phyloP scores from a whole-genome alignment of 371 early-diverging fungal genomes.

The Nematocida displodere region DNA sequence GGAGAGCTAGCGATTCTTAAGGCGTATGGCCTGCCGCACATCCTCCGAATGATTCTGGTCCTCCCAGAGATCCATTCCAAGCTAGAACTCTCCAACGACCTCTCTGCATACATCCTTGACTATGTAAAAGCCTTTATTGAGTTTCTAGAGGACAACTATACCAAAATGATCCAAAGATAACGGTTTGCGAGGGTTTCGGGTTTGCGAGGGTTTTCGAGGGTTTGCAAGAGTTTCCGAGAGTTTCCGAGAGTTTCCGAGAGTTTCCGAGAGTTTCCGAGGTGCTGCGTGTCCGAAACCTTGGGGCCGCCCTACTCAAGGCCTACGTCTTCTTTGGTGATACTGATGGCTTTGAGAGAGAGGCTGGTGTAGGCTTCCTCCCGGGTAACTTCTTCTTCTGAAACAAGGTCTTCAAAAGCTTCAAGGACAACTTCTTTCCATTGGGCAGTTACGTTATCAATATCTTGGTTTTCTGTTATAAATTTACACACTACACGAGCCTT shows the following conservation, averaged over 20 bases:
- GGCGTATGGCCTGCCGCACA: slow-evolving; percentile 25
- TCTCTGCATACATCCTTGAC: slow-evolving; percentile 10
- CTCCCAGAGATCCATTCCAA: not conserved
- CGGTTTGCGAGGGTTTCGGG: no score
- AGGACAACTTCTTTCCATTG: slow-evolving; percentile 27
- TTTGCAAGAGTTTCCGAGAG: no score
- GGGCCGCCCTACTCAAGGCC: not conserved
- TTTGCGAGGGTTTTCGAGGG: no score
- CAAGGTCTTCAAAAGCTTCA: slow-evolving; percentile 17
- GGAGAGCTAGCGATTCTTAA: slow-evolving; percentile 23
- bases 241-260: no score
- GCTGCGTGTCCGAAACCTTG: no score
- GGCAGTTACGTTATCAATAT: slow-evolving; percentile 1
- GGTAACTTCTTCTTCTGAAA: not conserved
- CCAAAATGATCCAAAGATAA: no score
- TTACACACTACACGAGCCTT: not conserved
- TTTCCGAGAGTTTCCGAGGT: no score
- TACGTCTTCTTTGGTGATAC: not conserved
- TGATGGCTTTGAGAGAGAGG: not conserved
- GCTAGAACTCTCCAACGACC: not conserved
- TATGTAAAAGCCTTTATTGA: slow-evolving; percentile 5
- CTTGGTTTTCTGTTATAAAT: not conserved
- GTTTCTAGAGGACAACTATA: slow-evolving; percentile 19
- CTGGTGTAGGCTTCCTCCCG: not conserved
- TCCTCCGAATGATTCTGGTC: slow-evolving; percentile 36